These are phyloP conservation scores for Populus euphratica DNA, from an alignment of 345 rosid genomes.

Conservation along the genomic window DNA sequence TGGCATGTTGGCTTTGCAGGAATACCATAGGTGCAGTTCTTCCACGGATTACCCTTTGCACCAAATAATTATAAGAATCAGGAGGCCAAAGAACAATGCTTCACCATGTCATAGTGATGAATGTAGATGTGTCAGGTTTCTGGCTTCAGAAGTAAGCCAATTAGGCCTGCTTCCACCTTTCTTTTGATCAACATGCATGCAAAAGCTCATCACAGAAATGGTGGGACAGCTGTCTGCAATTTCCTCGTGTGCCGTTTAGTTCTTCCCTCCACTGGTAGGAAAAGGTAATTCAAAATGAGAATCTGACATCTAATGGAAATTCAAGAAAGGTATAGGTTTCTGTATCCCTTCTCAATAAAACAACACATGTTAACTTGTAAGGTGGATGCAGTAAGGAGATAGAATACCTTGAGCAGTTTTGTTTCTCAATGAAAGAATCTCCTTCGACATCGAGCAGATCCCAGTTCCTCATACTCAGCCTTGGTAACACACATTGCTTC, in stretches of 20 bases:
- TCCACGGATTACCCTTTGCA: not conserved
- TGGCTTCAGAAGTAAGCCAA: not conserved
- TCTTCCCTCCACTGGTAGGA: no score
- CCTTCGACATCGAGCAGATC: slow-evolving; percentile 77
- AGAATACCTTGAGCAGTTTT: not conserved
- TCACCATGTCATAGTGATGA: not conserved
- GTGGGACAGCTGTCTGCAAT: not conserved
- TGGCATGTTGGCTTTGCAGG: not conserved
- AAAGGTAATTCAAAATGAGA: no score
- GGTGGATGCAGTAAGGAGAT: no score
- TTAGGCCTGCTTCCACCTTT: not conserved
- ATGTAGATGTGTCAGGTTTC: not conserved
- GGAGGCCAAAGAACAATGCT: not conserved
- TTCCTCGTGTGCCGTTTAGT: no score
- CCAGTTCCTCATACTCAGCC: slow-evolving; percentile 93
- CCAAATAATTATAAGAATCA: not conserved
- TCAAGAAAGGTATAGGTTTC: no score
- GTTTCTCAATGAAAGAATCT: slow-evolving; percentile 68
- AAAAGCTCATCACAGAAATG: not conserved
- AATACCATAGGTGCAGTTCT: not conserved
- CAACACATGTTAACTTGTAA: no score
- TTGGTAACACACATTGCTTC: slow-evolving; percentile 87
- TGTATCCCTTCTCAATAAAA: no score
- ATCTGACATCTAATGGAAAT: no score
- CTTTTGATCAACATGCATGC: not conserved